These are phyloP conservation scores for Powellomyces hirtus DNA, from an alignment of 192 early-diverging fungal genomes.

Conservation along the genomic window DNA sequence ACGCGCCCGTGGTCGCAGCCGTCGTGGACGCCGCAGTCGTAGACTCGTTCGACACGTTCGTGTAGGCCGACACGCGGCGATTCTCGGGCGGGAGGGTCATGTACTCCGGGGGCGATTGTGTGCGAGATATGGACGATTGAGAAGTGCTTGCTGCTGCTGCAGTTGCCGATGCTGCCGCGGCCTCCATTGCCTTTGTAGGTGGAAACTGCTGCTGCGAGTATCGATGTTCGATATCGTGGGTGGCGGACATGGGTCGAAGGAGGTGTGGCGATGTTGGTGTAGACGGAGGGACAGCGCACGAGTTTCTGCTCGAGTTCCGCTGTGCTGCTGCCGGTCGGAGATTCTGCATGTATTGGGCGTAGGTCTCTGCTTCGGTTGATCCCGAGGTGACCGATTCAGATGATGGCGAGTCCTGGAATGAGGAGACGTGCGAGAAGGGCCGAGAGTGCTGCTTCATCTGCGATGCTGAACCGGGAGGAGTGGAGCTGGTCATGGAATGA, in stretches of 20 bases:
- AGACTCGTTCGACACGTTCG: neutral
- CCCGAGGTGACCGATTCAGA: neutral
- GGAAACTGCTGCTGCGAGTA: neutral
- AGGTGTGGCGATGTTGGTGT: neutral
- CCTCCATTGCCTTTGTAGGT: neutral
- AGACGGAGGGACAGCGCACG: neutral
- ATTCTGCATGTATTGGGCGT: neutral
- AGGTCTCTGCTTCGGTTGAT: neutral
- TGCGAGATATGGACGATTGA: too few relatives aligned
- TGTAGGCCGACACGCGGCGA: neutral
- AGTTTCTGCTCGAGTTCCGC: neutral
- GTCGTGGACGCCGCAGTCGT: neutral
- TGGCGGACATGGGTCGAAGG: neutral
- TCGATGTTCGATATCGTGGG: neutral
- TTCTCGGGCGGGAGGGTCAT: neutral
- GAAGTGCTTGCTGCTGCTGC: too few relatives aligned
- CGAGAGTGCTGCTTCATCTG: neutral
- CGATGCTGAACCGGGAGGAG: neutral
- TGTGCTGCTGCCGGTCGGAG: neutral
- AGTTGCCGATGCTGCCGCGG: neutral
- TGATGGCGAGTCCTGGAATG: too few relatives aligned
- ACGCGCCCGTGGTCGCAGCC: neutral
- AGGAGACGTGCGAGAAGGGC: too few relatives aligned
- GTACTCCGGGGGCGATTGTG: neutral
- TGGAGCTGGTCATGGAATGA: neutral